Percentiles rank a stretch among this genome's conserved stretches.
phyloP scores from a whole-genome alignment of 2,329 filamentous ascomycete genomes.

The Talaromyces rugulosus region DNA sequence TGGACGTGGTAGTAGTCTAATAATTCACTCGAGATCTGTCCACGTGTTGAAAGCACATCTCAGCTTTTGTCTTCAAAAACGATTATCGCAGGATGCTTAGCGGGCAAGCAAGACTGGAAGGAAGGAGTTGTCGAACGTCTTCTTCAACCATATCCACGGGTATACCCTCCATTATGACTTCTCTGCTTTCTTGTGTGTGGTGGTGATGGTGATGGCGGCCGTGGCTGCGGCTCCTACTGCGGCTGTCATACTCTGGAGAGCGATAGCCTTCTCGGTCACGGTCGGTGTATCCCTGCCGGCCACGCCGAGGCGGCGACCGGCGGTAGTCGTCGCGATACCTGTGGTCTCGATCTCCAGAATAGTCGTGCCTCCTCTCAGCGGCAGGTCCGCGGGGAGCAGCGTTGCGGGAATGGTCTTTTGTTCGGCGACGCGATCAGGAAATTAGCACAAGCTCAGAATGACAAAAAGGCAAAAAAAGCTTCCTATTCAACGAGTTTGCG shows the following conservation, averaged over 20 bases:
- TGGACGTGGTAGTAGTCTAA: slow-evolving; percentile 48
- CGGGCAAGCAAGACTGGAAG: slow-evolving; percentile 18
- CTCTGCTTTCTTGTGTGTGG: slow-evolving; percentile 42
- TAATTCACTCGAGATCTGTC: slow-evolving; percentile 56
- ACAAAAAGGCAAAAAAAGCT: slow-evolving; percentile 9
- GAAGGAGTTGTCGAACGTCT: slow-evolving; percentile 44
- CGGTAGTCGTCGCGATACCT: slow-evolving; percentile 33
- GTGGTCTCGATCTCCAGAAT: slow-evolving; percentile 28
- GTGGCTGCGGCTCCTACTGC: slow-evolving; percentile 33
- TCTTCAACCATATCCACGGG: slow-evolving; percentile 48
- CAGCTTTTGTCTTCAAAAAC: slow-evolving; percentile 32
- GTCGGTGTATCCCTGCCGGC: slow-evolving; percentile 36
- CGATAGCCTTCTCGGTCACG: slow-evolving; percentile 45
- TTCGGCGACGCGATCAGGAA: slow-evolving; percentile 17
- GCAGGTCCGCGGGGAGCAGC: slow-evolving; percentile 31
- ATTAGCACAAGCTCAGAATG: slow-evolving; percentile 34
- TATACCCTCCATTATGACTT: slow-evolving; percentile 49
- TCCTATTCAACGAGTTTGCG: slow-evolving; percentile 3
- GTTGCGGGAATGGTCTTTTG: slow-evolving; percentile 34
- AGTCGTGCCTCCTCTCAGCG: slow-evolving; percentile 33
- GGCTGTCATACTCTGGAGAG: slow-evolving; percentile 32
- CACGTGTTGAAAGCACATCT: slow-evolving; percentile 34
- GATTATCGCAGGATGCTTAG: slow-evolving; percentile 10
- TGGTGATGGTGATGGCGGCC: slow-evolving; percentile 28
- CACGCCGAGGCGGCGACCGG: slow-evolving; percentile 33